Conservation (phyloP, 495 filamentous ascomycete species). For the Hypomontagnella submonticulosa region DNA sequence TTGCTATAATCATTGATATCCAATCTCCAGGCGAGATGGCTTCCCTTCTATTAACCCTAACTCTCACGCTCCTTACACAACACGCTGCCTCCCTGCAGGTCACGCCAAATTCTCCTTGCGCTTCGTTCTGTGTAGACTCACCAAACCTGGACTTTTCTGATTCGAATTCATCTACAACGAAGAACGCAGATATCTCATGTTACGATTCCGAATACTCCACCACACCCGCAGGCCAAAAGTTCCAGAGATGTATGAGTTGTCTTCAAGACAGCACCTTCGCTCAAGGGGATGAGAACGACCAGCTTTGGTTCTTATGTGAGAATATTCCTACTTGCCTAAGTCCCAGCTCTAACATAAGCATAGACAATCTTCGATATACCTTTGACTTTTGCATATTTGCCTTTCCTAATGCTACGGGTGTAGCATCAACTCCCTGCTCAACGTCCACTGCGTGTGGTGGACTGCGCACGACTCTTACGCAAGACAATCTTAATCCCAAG, state of each 20-base stretch:
- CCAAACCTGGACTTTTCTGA: conserved; percentile 53
- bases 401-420: conserved; percentile 55
- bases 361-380: conserved; percentile 60
- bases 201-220: conserved; percentile 52
- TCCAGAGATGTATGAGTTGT: conserved; percentile 61
- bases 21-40: conserved; percentile 44
- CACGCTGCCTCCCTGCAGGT: conserved; percentile 56
- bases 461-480: conserved; percentile 46
- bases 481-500: conserved; percentile 48
- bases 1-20: neutral
- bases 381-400: conserved; percentile 59
- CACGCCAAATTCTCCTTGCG: conserved; percentile 63
- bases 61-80: conserved; percentile 41
- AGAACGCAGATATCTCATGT: conserved; percentile 59
- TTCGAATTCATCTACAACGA: conserved; percentile 57
- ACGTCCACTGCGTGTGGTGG: conserved; percentile 55
- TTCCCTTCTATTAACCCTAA: conserved; percentile 30
- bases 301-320: conserved; percentile 65
- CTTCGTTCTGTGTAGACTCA: conserved; percentile 57
- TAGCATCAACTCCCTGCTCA: conserved; percentile 54
- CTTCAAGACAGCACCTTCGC: conserved; percentile 61
- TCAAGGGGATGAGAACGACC: conserved; percentile 58
- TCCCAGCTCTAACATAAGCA: conserved; percentile 31
- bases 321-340: neutral
- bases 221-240: conserved; percentile 54